These are phyloP conservation scores for Phytophthora pini DNA, from an alignment of 352 stramenopile genomes.

Conservation along the genomic window DNA sequence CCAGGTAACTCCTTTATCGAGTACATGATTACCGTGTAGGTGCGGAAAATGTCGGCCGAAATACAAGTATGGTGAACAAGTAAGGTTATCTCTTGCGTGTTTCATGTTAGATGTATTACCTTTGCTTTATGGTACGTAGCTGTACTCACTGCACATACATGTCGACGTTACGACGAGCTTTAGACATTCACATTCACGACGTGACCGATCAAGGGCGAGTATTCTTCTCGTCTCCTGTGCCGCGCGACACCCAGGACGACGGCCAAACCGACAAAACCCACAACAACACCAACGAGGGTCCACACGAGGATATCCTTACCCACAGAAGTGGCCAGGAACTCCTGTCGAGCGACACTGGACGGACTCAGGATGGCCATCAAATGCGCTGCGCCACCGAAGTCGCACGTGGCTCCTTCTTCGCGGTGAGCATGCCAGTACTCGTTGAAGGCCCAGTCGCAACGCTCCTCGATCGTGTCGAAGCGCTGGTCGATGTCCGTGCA, in stretches of 20 bases:
- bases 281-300: constrained; percentile 23
- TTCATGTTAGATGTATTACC: too few species aligned
- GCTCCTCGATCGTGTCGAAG: constrained; percentile 67
- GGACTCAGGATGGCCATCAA: constrained; percentile 43
- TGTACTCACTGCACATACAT: constrained; percentile 4
- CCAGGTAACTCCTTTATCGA: not conserved
- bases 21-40: too few species aligned
- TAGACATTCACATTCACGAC: constrained; percentile 28
- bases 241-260: constrained; percentile 22
- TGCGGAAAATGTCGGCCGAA: too few species aligned
- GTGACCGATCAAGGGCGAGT: constrained; percentile 36
- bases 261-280: constrained; percentile 16
- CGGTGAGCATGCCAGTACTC: constrained; percentile 75
- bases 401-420: constrained; percentile 70
- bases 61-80: too few species aligned
- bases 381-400: constrained; percentile 74
- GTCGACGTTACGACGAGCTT: not conserved
- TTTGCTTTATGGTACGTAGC: not conserved
- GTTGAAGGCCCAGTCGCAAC: constrained; percentile 76
- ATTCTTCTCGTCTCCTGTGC: constrained; percentile 36
- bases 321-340: constrained; percentile 18
- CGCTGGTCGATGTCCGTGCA: constrained; percentile 51
- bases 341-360: constrained; percentile 22
- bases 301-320: constrained; percentile 31
- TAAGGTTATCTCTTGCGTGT: too few species aligned